Percentiles rank a stretch among this genome's conserved stretches.
These are phyloP conservation scores for Colletotrichum noveboracense DNA, from an alignment of 2,329 filamentous ascomycete species.

Conservation along the genomic window DNA sequence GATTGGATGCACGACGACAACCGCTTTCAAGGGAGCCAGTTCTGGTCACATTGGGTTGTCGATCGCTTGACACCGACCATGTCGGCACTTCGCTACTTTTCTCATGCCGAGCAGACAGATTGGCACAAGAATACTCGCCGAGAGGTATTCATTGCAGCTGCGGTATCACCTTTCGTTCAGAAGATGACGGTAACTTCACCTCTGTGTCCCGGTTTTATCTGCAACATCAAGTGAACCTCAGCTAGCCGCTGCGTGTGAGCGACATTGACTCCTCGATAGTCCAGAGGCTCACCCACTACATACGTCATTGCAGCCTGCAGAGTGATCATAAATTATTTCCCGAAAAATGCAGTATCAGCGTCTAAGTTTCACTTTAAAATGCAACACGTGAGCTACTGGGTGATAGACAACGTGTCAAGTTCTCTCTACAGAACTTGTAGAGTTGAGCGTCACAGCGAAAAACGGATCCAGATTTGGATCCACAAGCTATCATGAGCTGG, in stretches of 20 bases:
- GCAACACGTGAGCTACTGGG: neutral
- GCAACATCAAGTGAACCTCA: neutral
- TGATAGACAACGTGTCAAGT: neutral
- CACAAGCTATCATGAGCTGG: neutral
- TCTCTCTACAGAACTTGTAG: neutral
- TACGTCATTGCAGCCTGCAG: neutral
- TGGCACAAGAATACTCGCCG: neutral
- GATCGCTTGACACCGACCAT: neutral
- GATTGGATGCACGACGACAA: neutral
- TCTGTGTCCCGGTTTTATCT: neutral
- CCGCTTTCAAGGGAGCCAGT: neutral
- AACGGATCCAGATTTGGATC: neutral
- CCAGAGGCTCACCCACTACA: neutral
- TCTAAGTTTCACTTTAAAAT: neutral
- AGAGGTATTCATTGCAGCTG: rapidly evolving
- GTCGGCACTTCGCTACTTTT: neutral
- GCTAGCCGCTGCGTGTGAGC: neutral
- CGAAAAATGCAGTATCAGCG: neutral
- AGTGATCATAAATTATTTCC: neutral
- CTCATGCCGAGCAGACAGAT: neutral
- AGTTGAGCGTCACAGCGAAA: neutral
- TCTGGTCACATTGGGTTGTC: neutral
- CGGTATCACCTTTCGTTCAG: neutral
- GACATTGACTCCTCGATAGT: neutral
- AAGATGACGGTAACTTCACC: neutral